Evolutionary conservation across 176 grass and related monocot genomes (phyloP), one percentile per base, ranked within the genome.

Genomic region (Urochloa ruziziensis): DNA sequence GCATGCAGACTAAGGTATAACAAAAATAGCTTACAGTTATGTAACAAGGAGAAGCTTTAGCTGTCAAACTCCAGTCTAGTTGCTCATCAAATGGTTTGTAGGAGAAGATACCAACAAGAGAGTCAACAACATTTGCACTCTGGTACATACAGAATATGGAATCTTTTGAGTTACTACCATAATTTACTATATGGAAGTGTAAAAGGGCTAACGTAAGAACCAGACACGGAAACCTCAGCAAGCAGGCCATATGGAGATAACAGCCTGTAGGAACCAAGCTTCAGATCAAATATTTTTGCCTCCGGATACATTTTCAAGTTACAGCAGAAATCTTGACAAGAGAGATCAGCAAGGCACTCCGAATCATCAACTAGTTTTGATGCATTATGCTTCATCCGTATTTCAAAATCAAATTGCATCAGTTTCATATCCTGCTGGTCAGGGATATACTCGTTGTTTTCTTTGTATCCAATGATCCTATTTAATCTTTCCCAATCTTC

Each of bases 401-500:
- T 86, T 93, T 98, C 89, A 84, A 98, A 85, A 73, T 84, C 91
- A 78, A 98, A 90, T 54, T 95, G 92, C 82, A 95, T 95, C 62
- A 93, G 67, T 82, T 91, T 91, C 84, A 95, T 88, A 84, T 98
- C 92, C 84, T 98, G 84, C 47, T 72, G 87, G 81, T 82, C 89
- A 84, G 86, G 80, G 30, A 90, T 81, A 60, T 91, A 91, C 80
- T 98, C 91, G 36, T 88, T 88, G 81, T 85, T 91, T 87, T 98
- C 96, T 90, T 98, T 98, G 70, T 98, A 98, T 33, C 96, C 96
- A 82, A 95, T 98, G 35, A 98, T 84, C 85, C 74, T 88, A 85
- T 95, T 98, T 79, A 98, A 70, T 53, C 89, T 94, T 85, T 95
- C 87, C 96, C 92, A 88, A 87, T 98, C 96, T 91, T 98, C 96